Conservation (phyloP, 495 filamentous ascomycete genomes). For the Achaetomiella virescens region DNA sequence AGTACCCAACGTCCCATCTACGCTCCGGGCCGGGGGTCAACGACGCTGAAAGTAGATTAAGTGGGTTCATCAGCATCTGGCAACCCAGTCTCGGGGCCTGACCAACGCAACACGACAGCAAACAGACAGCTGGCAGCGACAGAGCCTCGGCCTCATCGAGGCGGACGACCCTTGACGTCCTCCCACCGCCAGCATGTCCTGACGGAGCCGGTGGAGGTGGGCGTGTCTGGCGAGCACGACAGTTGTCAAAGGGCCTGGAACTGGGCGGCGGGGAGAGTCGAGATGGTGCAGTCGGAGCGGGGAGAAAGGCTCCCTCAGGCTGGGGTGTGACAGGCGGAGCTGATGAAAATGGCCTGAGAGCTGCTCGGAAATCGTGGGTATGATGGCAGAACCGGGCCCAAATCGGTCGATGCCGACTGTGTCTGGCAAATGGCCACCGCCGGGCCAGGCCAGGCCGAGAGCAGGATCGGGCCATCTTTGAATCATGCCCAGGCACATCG, state of each 20-base stretch:
- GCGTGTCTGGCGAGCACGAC: too few species aligned
- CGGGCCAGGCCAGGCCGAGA: conserved; percentile 8
- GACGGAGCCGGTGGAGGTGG: too few species aligned
- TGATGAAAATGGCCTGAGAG: conserved; percentile 33
- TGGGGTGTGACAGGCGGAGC: conserved; percentile 21
- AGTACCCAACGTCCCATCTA: background rate
- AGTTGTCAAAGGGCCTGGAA: background rate
- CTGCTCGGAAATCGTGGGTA: conserved; percentile 17
- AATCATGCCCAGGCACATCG: conserved; percentile 24
- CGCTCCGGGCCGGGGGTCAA: background rate
- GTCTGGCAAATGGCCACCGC: conserved; percentile 24
- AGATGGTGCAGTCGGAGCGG: background rate
- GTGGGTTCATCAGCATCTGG: conserved; percentile 20
- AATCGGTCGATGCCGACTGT: conserved; percentile 33
- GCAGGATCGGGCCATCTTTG: conserved; percentile 29
- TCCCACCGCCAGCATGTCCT: background rate
- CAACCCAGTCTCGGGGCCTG: background rate
- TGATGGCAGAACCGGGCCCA: conserved; percentile 25
- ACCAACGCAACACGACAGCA: background rate
- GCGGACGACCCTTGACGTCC: too few species aligned
- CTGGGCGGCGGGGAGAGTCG: background rate
- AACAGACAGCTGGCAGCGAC: background rate
- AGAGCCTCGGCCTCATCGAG: too few species aligned
- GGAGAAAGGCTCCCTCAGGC: conserved; percentile 4
- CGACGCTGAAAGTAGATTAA: conserved; percentile 5